Conservation (phyloP, 805 yeast species). For the Barnettozyma wickerhamii region DNA sequence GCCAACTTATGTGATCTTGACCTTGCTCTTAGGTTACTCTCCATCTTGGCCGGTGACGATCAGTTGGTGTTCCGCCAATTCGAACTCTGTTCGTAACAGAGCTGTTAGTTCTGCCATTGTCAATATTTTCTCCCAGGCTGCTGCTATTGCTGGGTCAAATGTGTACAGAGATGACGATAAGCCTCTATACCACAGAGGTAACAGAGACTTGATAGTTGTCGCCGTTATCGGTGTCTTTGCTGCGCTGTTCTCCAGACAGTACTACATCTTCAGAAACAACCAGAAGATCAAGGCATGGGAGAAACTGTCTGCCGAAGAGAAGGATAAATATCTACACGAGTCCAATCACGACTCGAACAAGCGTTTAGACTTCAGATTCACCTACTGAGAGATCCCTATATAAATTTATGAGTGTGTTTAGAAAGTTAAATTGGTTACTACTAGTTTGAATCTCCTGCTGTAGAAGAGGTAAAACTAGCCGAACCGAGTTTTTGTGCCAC, state of each 20-base stretch:
- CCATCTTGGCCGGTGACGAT: no score
- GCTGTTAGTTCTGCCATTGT: constrained; percentile 60
- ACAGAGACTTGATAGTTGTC: constrained; percentile 20
- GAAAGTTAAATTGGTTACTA: no score
- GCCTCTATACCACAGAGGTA: constrained; percentile 59
- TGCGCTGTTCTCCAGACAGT: constrained; percentile 26
- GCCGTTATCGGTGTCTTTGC: constrained; percentile 26
- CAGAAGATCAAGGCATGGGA: constrained; percentile 47
- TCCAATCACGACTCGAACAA: constrained; percentile 52
- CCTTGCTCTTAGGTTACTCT: no score
- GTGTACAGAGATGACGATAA: constrained; percentile 52
- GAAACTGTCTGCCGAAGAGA: constrained; percentile 43
- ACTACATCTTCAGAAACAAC: constrained; percentile 35
- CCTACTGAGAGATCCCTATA: no score
- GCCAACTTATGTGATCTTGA: constrained; percentile 3
- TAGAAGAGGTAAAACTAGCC: no score
- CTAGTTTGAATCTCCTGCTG: no score
- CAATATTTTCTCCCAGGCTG: constrained; percentile 62
- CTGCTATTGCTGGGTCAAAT: constrained; percentile 49
- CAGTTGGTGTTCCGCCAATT: constrained; percentile 51
- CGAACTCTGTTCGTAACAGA: constrained; percentile 55
- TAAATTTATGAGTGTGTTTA: no score
- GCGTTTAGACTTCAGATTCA: constrained; percentile 44
- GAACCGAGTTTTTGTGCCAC: no score
- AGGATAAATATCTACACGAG: constrained; percentile 37